Percentiles rank a stretch among this genome's conserved stretches.
These are phyloP conservation scores for rapeseed (Brassica napus) DNA, from an alignment of 345 rosid species.

Conservation along the genomic window Da-Ae NC_063443.1:15577001-15577500, in stretches of 20 bases:
- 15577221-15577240: constrained; percentile 46
- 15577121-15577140: background rate
- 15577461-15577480: constrained; percentile 43
- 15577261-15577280: constrained; percentile 49
- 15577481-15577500: constrained; percentile 50
- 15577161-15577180: background rate
- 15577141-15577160: constrained; percentile 21
- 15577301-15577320: constrained; percentile 57
- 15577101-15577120: background rate
- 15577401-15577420: constrained; percentile 54
- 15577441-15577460: constrained; percentile 63
- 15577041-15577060: background rate
- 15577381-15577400: constrained; percentile 65
- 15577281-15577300: constrained; percentile 54
- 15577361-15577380: constrained; percentile 48
- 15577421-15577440: constrained; percentile 62
- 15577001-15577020: constrained; percentile 3
- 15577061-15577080: background rate
- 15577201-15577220: constrained; percentile 52
- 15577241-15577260: constrained; percentile 59
- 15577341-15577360: constrained; percentile 49
- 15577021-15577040: background rate
- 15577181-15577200: constrained; percentile 47
- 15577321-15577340: constrained; percentile 52
- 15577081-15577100: background rate